A percentile compares a stretch with the other conserved stretches of the same genome.
Conservation (phyloP, 768 basidiomycete species). For the Solioccasus polychromus region DNA sequence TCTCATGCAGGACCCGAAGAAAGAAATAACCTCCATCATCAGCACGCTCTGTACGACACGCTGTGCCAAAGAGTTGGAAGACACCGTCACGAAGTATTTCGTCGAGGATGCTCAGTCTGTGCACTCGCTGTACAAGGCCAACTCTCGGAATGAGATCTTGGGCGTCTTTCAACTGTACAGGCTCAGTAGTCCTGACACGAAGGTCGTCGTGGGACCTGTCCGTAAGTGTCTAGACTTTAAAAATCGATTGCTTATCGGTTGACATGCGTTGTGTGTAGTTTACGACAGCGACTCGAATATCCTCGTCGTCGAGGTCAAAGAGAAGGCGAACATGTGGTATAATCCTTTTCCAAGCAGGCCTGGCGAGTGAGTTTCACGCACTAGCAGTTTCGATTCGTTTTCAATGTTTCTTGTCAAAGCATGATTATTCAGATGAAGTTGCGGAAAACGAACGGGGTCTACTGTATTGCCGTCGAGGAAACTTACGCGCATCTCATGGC, state of each 20-base stretch:
- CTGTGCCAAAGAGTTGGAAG: slow-evolving; percentile 49
- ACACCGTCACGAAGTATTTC: slow-evolving; percentile 48
- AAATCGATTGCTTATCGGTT: neutral
- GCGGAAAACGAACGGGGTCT: slow-evolving; percentile 37
- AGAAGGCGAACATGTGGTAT: slow-evolving; percentile 39
- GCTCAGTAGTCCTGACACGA: slow-evolving; percentile 51
- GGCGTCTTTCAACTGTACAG: slow-evolving; percentile 66
- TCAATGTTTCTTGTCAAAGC: too few species aligned
- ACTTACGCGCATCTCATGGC: slow-evolving; percentile 59
- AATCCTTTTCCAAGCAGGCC: slow-evolving; percentile 48
- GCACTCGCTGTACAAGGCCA: slow-evolving; percentile 56
- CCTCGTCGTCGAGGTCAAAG: slow-evolving; percentile 50
- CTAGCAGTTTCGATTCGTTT: neutral
- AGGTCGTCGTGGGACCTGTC: slow-evolving; percentile 40
- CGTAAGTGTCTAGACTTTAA: slow-evolving; percentile 33
- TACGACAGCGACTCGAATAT: slow-evolving; percentile 43
- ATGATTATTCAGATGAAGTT: slow-evolving; percentile 51
- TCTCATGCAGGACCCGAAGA: slow-evolving; percentile 55
- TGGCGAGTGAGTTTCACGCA: slow-evolving; percentile 42
- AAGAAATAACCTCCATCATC: slow-evolving; percentile 48
- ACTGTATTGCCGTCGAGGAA: slow-evolving; percentile 54
- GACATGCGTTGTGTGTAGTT: slow-evolving; percentile 32
- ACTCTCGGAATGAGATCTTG: slow-evolving; percentile 53
- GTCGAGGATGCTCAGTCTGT: slow-evolving; percentile 52
- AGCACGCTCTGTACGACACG: slow-evolving; percentile 44